These are phyloP conservation scores for Bolboschoenoplectus hybrid DNA, from an alignment of 202 grass and related monocot species.

Conservation along the genomic window DNA sequence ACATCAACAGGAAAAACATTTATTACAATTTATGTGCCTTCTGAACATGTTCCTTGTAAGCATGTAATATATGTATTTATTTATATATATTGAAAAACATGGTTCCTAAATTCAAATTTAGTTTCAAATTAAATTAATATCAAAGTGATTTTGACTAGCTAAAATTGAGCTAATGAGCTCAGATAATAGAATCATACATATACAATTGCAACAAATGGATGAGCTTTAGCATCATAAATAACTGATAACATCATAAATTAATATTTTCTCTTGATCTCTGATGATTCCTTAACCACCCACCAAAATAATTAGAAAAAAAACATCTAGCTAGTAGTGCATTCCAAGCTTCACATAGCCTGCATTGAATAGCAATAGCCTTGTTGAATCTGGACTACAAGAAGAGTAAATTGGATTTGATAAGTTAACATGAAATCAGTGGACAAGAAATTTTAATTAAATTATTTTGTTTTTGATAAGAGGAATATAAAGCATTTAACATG, in stretches of 20 bases:
- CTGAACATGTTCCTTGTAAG: conserved; percentile 10
- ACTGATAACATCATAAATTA: conserved; percentile 8
- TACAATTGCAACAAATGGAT: conserved; percentile 28
- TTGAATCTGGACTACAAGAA: background rate
- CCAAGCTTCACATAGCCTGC: conserved; percentile 24
- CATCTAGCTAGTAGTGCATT: background rate
- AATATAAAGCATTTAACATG: background rate
- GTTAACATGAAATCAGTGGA: background rate
- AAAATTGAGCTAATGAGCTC: conserved; percentile 29
- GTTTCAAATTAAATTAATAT: background rate
- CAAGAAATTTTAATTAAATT: background rate
- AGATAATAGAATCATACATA: conserved; percentile 31
- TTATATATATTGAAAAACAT: background rate
- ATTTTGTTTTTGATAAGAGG: background rate
- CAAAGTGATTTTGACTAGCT: conserved; percentile 30
- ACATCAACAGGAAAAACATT: conserved; percentile 9
- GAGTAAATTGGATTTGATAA: background rate
- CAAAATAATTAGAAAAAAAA: conserved; percentile 29
- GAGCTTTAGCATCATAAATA: conserved; percentile 18
- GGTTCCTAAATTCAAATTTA: background rate
- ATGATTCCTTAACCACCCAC: conserved; percentile 3
- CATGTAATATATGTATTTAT: background rate
- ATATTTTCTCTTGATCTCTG: background rate
- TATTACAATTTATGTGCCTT: background rate
- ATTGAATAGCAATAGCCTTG: background rate